Conservation (phyloP, 2,329 filamentous ascomycete species). For the Emericellopsis cladophorae region DNA sequence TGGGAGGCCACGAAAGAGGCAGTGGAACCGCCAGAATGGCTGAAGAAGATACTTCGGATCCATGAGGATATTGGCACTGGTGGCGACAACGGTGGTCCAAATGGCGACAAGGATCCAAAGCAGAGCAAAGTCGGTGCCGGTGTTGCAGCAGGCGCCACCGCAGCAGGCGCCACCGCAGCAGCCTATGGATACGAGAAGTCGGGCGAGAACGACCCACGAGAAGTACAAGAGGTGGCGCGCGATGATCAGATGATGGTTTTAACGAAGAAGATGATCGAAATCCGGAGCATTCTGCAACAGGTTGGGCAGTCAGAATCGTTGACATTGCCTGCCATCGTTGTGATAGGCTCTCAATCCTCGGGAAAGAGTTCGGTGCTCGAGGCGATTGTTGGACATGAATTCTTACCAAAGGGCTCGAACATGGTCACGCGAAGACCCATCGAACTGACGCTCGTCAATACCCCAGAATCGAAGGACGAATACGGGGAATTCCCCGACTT, state of each 20-base stretch:
- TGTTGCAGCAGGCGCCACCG: slow-evolving; percentile 58
- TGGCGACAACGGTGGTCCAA: slow-evolving; percentile 28
- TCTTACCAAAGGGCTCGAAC: slow-evolving; percentile 92
- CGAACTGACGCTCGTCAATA: slow-evolving; percentile 92
- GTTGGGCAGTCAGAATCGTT: slow-evolving; percentile 85
- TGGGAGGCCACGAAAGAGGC: slow-evolving; percentile 78
- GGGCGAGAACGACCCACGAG: slow-evolving; percentile 49
- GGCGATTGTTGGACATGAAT: slow-evolving; percentile 94
- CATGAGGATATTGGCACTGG: slow-evolving; percentile 47
- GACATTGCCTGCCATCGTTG: slow-evolving; percentile 92
- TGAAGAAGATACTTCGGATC: slow-evolving; percentile 56
- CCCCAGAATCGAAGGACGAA: slow-evolving; percentile 71
- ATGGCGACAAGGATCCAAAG: slow-evolving; percentile 38
- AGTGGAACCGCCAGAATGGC: slow-evolving; percentile 60
- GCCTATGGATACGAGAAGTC: slow-evolving; percentile 69
- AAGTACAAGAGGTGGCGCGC: slow-evolving; percentile 53
- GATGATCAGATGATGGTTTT: slow-evolving; percentile 99
- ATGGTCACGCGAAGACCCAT: slow-evolving; percentile 97
- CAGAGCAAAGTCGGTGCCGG: slow-evolving; percentile 47
- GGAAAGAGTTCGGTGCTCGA: slow-evolving; percentile 96
- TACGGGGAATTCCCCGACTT: slow-evolving; percentile 95
- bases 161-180: slow-evolving; percentile 60
- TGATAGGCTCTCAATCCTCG: slow-evolving; percentile 95
- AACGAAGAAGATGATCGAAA: slow-evolving; percentile 99
- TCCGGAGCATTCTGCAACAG: slow-evolving; percentile 77